Evolutionary conservation across 192 early-diverging fungal species (phyloP).

Genomic region (Phlyctochytrium arcticum): DNA sequence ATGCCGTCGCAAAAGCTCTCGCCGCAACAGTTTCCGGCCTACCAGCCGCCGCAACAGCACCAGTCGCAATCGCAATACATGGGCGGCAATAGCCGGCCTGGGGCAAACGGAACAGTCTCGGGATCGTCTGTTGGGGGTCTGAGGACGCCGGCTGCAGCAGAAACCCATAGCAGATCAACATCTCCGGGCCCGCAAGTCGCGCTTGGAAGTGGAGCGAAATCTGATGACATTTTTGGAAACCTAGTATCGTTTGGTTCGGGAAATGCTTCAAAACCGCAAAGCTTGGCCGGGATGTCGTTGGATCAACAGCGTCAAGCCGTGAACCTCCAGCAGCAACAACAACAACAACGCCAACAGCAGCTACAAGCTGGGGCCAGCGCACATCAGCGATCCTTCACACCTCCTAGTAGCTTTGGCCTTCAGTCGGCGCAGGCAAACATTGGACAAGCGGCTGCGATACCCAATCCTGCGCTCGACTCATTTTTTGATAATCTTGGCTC

Average conservation of each 20-base stretch:
- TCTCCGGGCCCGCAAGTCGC: conserved; percentile 1
- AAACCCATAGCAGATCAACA: conserved; percentile 5
- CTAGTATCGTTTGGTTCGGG: conserved; percentile 23
- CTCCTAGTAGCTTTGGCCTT: background rate
- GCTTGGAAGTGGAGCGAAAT: background rate
- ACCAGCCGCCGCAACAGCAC: background rate
- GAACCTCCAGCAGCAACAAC: no score
- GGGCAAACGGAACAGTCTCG: background rate
- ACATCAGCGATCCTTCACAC: background rate
- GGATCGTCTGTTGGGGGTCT: background rate
- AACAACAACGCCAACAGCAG: conserved; percentile 16
- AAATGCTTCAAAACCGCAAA: conserved; percentile 7
- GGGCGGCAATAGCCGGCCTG: background rate
- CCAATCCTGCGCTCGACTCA: background rate
- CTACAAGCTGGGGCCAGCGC: background rate
- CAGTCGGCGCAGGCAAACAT: background rate
- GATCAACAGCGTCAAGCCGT: conserved; percentile 11
- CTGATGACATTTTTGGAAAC: conserved; percentile 24
- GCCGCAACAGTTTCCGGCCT: conserved; percentile 4
- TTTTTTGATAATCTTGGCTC: background rate
- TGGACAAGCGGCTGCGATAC: background rate
- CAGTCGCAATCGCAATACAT: background rate
- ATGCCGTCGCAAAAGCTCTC: background rate
- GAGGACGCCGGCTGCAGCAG: background rate
- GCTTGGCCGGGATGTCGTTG: conserved; percentile 12